Percentiles rank a stretch among this genome's conserved stretches.
Evolutionary conservation across 345 rosid species (phyloP).

Genomic region (Rhodamnia argentea): DNA sequence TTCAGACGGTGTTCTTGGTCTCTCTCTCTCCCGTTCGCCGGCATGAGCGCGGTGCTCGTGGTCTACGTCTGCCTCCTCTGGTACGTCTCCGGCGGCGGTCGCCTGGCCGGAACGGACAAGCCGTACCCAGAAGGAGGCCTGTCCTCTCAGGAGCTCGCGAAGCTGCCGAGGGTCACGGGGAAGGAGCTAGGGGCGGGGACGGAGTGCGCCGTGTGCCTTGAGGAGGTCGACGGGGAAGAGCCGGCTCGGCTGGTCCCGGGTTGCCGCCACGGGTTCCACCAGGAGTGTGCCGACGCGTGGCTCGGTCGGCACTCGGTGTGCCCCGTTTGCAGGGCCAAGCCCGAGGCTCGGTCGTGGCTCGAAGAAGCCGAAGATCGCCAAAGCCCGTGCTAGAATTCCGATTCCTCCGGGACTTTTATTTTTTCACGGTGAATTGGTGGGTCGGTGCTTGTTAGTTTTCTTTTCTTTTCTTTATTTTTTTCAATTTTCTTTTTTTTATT

Average conservation of each 20-base stretch:
- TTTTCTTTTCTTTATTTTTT: not conserved
- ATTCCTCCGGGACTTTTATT: not conserved
- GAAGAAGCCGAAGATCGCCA: not conserved
- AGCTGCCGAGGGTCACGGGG: conserved; percentile 51
- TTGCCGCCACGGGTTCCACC: conserved; percentile 81
- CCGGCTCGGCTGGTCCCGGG: conserved; percentile 63
- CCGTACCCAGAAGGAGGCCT: conserved; percentile 28
- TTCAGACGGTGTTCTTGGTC: conserved; percentile 47
- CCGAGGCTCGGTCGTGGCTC: conserved; percentile 15
- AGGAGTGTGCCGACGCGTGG: conserved; percentile 77
- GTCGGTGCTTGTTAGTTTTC: not conserved
- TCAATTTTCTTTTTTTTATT: not conserved
- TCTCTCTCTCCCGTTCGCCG: conserved; percentile 59
- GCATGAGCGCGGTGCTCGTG: conserved; percentile 50
- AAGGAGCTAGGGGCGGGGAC: conserved; percentile 50
- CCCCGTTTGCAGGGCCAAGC: conserved; percentile 58
- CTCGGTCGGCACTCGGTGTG: conserved; percentile 48
- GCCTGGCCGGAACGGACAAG: conserved; percentile 3
- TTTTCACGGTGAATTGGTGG: not conserved
- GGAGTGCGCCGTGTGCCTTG: conserved; percentile 83
- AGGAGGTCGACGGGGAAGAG: conserved; percentile 51
- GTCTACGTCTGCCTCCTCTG: conserved; percentile 52
- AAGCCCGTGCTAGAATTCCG: not conserved
- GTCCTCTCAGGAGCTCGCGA: conserved; percentile 47
- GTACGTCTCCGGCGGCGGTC: conserved; percentile 15